phyloP scores from a whole-genome alignment of 495 filamentous ascomycete species.

The Penicillium parvum region DNA sequence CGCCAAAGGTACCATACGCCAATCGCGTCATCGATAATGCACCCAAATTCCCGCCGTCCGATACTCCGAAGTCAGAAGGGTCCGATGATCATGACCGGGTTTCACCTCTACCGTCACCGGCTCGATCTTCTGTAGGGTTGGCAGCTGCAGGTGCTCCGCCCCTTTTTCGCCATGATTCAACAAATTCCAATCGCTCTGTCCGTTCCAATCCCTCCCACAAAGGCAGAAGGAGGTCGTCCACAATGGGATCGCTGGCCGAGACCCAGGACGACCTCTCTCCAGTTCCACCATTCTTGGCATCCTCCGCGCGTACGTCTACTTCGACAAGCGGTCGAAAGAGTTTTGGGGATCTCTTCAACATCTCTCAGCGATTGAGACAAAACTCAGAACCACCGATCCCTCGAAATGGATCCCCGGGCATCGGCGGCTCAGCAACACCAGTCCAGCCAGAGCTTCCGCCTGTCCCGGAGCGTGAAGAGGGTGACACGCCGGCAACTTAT shows the following conservation, averaged over 20 bases:
- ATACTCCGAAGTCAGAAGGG: slow-evolving; percentile 23
- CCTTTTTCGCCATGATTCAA: slow-evolving; percentile 57
- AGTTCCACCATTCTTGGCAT: slow-evolving; percentile 54
- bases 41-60: slow-evolving; percentile 20
- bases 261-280: slow-evolving; percentile 53
- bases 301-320: slow-evolving; percentile 68
- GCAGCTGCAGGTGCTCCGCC: slow-evolving; percentile 33
- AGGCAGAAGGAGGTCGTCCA: slow-evolving; percentile 79
- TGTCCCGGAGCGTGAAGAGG: slow-evolving; percentile 75
- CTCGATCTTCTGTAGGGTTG: slow-evolving; percentile 47
- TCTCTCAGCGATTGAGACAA: slow-evolving; percentile 68
- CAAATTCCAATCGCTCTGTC: slow-evolving; percentile 63
- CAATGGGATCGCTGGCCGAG: slow-evolving; percentile 68
- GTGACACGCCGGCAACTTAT: slow-evolving; percentile 87
- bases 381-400: slow-evolving; percentile 64
- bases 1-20: slow-evolving; percentile 53
- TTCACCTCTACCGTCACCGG: slow-evolving; percentile 54
- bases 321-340: slow-evolving; percentile 83
- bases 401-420: slow-evolving; percentile 52
- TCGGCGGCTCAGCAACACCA: slow-evolving; percentile 59
- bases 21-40: slow-evolving; percentile 20
- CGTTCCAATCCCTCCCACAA: slow-evolving; percentile 63
- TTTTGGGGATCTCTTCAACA: slow-evolving; percentile 79
- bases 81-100: slow-evolving; percentile 34
- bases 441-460: slow-evolving; percentile 62